Percentiles rank a stretch among this genome's conserved stretches.
Evolutionary conservation across 2,329 filamentous ascomycete species (phyloP).

Genomic region (Microsporum ferrugineum): DNA sequence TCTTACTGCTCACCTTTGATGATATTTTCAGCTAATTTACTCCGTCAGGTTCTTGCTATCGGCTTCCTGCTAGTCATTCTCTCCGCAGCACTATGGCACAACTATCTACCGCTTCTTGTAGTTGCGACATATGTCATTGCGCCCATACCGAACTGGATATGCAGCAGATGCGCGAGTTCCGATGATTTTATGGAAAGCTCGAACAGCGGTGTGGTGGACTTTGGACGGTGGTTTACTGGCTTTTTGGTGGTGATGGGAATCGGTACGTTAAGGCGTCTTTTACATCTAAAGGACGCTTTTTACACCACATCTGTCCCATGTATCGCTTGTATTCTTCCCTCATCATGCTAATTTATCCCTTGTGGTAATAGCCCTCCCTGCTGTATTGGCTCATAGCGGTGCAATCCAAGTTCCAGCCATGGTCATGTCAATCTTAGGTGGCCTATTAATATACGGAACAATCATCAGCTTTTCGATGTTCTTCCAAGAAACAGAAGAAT

Average conservation of each 20-base stretch:
- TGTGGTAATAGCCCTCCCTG: constrained; percentile 59
- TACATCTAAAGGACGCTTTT: neutral
- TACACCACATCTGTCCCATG: neutral
- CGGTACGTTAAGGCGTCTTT: constrained; percentile 49
- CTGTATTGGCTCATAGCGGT: constrained; percentile 74
- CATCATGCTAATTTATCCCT: neutral
- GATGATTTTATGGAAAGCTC: constrained; percentile 91
- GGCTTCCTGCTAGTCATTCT: constrained; percentile 98
- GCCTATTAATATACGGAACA: constrained; percentile 89
- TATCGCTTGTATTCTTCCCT: neutral
- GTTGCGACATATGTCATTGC: constrained; percentile 92
- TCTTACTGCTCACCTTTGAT: neutral
- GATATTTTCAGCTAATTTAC: neutral
- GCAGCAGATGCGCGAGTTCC: constrained; percentile 71
- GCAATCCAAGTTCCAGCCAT: constrained; percentile 77
- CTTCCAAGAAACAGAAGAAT: constrained; percentile 95
- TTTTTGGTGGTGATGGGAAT: constrained; percentile 97
- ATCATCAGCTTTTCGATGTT: constrained; percentile 98
- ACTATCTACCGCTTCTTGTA: constrained; percentile 89
- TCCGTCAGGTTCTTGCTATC: constrained; percentile 68
- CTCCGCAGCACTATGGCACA: constrained; percentile 86
- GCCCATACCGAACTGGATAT: constrained; percentile 94
- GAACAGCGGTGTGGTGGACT: constrained; percentile 75
- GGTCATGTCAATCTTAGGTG: constrained; percentile 88
- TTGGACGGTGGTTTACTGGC: constrained; percentile 86